phyloP scores from a whole-genome alignment of 2,329 filamentous ascomycete genomes.

The Ascochyta rabiei region DNA sequence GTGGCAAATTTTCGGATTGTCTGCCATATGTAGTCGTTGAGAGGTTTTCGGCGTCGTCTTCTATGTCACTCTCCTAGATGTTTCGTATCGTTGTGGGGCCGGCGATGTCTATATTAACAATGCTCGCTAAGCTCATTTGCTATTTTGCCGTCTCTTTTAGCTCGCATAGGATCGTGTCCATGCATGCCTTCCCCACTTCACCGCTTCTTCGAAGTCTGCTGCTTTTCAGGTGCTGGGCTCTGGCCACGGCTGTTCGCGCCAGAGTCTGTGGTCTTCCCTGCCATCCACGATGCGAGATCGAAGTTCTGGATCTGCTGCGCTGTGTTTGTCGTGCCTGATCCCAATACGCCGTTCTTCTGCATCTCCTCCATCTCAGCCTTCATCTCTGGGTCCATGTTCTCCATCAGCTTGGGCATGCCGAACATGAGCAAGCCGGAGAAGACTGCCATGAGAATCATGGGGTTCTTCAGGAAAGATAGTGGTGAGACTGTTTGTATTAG shows the following conservation, averaged over 20 bases:
- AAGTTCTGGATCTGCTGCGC: conserved; percentile 66
- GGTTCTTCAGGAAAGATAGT: conserved; percentile 85
- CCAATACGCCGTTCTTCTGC: conserved; percentile 75
- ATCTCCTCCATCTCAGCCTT: conserved; percentile 90
- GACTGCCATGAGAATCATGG: conserved; percentile 93
- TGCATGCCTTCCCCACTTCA: neutral
- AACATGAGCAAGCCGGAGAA: conserved; percentile 83
- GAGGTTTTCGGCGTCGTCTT: neutral
- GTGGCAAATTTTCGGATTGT: neutral
- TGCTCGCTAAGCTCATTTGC: conserved; percentile 7
- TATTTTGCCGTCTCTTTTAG: conserved; percentile 7
- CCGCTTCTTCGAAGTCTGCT: conserved; percentile 27
- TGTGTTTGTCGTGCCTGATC: conserved; percentile 38
- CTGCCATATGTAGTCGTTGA: neutral
- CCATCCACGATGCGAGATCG: conserved; percentile 72
- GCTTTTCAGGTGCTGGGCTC: conserved; percentile 39
- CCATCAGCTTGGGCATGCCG: conserved; percentile 92
- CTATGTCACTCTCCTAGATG: neutral
- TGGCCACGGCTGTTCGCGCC: conserved; percentile 26
- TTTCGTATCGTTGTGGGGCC: neutral
- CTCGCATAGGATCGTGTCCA: neutral
- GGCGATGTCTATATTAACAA: conserved; percentile 5
- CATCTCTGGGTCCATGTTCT: conserved; percentile 98
- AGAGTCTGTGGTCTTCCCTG: conserved; percentile 56
- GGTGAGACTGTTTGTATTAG: conserved; percentile 67